Percentiles rank a stretch among this genome's conserved stretches.
These are phyloP conservation scores for Blastomyces parvus DNA, from an alignment of 2,329 filamentous ascomycete species.

Conservation along the genomic window DNA sequence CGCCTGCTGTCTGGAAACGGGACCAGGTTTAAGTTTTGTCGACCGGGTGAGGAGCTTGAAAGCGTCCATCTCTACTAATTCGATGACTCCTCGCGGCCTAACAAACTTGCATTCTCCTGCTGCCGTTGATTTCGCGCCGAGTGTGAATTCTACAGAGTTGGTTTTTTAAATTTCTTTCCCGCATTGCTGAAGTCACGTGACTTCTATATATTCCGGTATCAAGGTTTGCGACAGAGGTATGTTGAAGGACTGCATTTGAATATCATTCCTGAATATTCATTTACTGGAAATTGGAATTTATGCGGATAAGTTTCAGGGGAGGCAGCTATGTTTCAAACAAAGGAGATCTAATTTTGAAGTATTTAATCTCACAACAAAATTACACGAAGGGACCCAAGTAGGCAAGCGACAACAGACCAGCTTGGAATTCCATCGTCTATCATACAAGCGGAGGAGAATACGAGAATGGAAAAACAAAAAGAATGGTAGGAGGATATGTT, in stretches of 20 bases:
- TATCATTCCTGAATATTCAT: background rate
- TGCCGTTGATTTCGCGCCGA: background rate
- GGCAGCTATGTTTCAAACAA: background rate
- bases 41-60: conserved; percentile 38
- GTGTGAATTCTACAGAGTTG: background rate
- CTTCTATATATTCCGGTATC: background rate
- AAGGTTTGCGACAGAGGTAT: background rate
- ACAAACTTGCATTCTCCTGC: background rate
- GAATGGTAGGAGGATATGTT: conserved; percentile 23
- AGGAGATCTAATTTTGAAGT: conserved; percentile 7
- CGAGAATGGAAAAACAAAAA: conserved; percentile 20
- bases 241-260: background rate
- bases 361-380: conserved; percentile 2
- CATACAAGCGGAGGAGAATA: conserved; percentile 36
- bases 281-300: background rate
- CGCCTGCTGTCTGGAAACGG: conserved; percentile 20
- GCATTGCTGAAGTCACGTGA: background rate
- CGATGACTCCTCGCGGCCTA: background rate
- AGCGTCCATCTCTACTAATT: conserved; percentile 32
- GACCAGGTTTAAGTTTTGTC: conserved; percentile 32
- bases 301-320: background rate
- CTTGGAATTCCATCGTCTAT: conserved; percentile 41
- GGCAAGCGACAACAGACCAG: conserved; percentile 28
- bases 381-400: conserved; percentile 5
- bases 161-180: background rate